Evolutionary conservation across 1,284 basidiomycete genomes (phyloP), one percentile per base, ranked within the genome.

Genomic region (Phylloboletellus chloephorus): DNA sequence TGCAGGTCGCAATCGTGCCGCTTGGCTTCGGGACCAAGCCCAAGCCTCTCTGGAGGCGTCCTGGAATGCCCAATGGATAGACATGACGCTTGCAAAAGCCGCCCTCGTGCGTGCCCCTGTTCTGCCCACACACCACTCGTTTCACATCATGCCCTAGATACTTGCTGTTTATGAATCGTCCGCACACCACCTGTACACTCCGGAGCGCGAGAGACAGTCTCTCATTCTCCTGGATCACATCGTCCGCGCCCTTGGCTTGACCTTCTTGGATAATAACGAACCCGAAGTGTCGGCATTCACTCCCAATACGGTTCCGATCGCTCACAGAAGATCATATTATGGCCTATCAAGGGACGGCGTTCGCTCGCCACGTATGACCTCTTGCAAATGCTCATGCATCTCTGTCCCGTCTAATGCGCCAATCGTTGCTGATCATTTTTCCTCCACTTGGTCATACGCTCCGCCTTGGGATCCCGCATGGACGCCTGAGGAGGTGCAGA

Each of bases 101-200:
- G 83, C 83, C n/a, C 64, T 85, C 50, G 84, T 87, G 50, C 52
- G 77, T 66, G 8, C 23, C n/a, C 13, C 12, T 45, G 34, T 26
- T 31, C 31, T 36, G 6, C 31, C 13, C 23, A 21, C n/a, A 25
- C 16, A 6, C 22, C 20, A 16, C 20, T 26, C 19, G 11, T 44
- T 30, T 48, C 38, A 52, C 36, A 23, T 36, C 2, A 5, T 19
- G 4, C 35, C 26, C 23, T 35, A 88, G 84, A 73, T 87, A 33
- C 67, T 88, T 8, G 78, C 82, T 3, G 64, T 87, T 2, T 88
- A 83, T 56, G 85, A 88, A 58, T 72, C 75, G 0, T 87, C 82
- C 2, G 74, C 78, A 5, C 81, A 88, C 46, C 82, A 82, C 7
- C 67, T 73, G 24, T 73, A 84, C 54, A 72, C 69, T 19, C 66